Base-by-base conservation (phyloP, 306 rosid genomes). In the Castanopsis chinensis region DNA sequence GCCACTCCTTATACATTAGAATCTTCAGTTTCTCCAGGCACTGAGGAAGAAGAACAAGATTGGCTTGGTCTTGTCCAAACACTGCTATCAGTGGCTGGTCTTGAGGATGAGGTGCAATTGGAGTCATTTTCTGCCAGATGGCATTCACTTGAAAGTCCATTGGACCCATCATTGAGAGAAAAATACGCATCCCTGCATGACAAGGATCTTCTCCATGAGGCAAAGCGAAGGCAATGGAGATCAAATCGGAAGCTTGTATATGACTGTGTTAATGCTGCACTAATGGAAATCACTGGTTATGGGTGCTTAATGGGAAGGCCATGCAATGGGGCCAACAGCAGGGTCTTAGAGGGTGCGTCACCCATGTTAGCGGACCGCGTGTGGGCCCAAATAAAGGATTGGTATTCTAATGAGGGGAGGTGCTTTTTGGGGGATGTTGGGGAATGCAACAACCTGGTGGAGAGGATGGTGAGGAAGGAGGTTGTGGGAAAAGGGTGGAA, bases 131-230 rank as follows among this genome's bases (percentile, higher is more conserved):
- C 88, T 81, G 71, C 78, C 10, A 90, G 85, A 83, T 93, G 91
- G 93, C 83, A 90, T 76, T 88, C 99, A 0, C 90, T 80, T 27
- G 94, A 93, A 71, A 83, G 88, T 69, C 94, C 99, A 55, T 83
- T 96, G 80, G 96, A 91, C 72, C 96, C 96, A 54, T 89, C 96
- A 76, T 69, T 96, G 70, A 90, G 97, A 87, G 94, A 90, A 78
- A 93, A 87, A 76, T 91, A 76, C 21, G 86, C 87, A 81, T 85
- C 77, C 71, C 12, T 86, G 4, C 76, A 79, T 59, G 91, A 78
- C 27, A 87, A 87, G 64, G 94, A 89, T 78, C 85, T 86, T 68
- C 63, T 90, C 72, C 90, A 84, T 6, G 97, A 90, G 88, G 91
- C 94, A 21, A 89, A 85, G 75, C 85, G 91, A 85, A 90, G 97